These are phyloP conservation scores for Aspergillus piperis DNA, from an alignment of 2,329 filamentous ascomycete genomes.

Conservation along the genomic window DNA sequence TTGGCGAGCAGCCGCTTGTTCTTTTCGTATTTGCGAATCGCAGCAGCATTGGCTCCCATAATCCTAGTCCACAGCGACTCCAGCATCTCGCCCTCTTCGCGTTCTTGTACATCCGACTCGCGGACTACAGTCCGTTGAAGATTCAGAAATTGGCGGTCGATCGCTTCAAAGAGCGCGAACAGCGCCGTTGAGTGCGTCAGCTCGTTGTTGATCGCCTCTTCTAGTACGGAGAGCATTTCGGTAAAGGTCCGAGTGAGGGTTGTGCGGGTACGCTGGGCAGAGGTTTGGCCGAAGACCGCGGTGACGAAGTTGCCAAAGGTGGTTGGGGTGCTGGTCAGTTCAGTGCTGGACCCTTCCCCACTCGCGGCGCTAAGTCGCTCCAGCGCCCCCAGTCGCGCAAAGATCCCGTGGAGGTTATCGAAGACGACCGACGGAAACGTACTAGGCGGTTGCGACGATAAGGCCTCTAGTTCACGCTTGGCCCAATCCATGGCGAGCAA, in stretches of 20 bases:
- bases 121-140: slow-evolving; percentile 81
- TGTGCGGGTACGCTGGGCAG: slow-evolving; percentile 75
- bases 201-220: slow-evolving; percentile 85
- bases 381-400: slow-evolving; percentile 57
- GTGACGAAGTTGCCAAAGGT: slow-evolving; percentile 68
- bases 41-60: slow-evolving; percentile 71
- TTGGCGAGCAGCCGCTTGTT: slow-evolving; percentile 78
- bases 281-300: slow-evolving; percentile 75
- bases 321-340: slow-evolving; percentile 56
- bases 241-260: slow-evolving; percentile 85
- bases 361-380: slow-evolving; percentile 39
- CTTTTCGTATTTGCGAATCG: slow-evolving; percentile 87
- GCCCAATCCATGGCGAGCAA: slow-evolving; percentile 97
- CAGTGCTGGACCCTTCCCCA: slow-evolving; percentile 23
- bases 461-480: slow-evolving; percentile 74
- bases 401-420: slow-evolving; percentile 78
- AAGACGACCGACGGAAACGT: slow-evolving; percentile 70
- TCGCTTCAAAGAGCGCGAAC: slow-evolving; percentile 86
- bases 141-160: slow-evolving; percentile 88
- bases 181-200: slow-evolving; percentile 76
- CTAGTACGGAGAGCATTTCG: slow-evolving; percentile 82
- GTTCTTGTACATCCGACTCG: slow-evolving; percentile 79
- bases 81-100: slow-evolving; percentile 76
- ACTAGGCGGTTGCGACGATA: slow-evolving; percentile 63
- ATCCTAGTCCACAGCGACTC: slow-evolving; percentile 83